Base-by-base conservation (phyloP, 2,329 filamentous ascomycete species). In the Sclerotinia sclerotiorum region DNA sequence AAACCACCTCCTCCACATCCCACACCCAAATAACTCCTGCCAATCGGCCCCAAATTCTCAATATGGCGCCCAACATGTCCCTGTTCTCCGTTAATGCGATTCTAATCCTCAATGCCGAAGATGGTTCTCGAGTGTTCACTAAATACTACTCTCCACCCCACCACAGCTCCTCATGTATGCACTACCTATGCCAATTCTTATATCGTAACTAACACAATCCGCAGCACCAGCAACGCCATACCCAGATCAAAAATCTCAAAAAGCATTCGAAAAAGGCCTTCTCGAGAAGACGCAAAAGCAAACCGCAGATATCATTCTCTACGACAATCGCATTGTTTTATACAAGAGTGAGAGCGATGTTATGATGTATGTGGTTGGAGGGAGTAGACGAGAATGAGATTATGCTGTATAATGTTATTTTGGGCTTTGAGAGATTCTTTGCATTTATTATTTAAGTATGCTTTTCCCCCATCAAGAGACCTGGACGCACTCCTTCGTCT, bases 311-410 rank as follows among this genome's bases (percentile, higher is more conserved):
- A 95, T 99, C 76, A 96, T 99, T 75, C 88, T 99, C 68, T 98
- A 97, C 82, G 95, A 99, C 82, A 96, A 96, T 82, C 88, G 93
- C 76, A 90, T 99, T 70, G 93, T 98, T 67, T 90, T 98, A 65
- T 99, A 97, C 85, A 99, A 99, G 88, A 91, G 91, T 83, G 95
- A 99, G 84, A 93, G 92, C 75, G 95, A 99, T 80, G 91, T 98
- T 68, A 97, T 97, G 90, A 87, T 92, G 57, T 98, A 98, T 79
- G 91, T 98, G 35, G 92, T 99, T 15, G 94, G 94, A 73, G 88
- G 88, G 90, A 67, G 86, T 92, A 65, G 93, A 97, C 65, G 95
- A 99, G 85, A 99, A 98, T 80, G 95, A 99, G 82, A 91, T 99
- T 67, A 84, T 99, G 79, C 85, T 99, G 65, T 98, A 97, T 83